Evolutionary conservation across 2,329 filamentous ascomycete species (phyloP).

Genomic region (Sarocladium oryzae): DNA sequence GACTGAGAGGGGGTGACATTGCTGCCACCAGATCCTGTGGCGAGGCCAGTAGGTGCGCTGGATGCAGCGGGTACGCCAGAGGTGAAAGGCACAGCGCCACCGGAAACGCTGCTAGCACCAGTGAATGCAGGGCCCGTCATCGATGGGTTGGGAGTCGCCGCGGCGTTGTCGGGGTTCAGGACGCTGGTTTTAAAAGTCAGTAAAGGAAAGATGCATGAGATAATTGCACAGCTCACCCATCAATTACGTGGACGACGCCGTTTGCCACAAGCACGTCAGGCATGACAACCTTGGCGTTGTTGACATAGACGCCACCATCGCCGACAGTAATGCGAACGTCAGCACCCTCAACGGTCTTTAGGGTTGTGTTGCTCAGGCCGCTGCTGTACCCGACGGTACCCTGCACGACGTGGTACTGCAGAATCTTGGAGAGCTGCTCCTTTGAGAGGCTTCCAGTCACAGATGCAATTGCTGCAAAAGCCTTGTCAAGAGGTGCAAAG

Average conservation of each 20-base stretch:
- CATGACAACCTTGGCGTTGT: constrained; percentile 23
- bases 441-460: constrained; percentile 15
- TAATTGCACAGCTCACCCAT: constrained; percentile 17
- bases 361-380: constrained; percentile 19
- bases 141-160: constrained; percentile 25
- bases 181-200: constrained; percentile 42
- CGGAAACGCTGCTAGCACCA: constrained; percentile 41
- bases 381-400: constrained; percentile 23
- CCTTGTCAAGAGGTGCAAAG: constrained; percentile 21
- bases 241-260: constrained; percentile 26
- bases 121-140: constrained; percentile 40
- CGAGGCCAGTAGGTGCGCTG: constrained; percentile 13
- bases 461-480: constrained; percentile 23
- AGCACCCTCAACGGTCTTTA: constrained; percentile 17
- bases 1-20: constrained; percentile 9
- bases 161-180: constrained; percentile 32
- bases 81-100: constrained; percentile 46
- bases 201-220: constrained; percentile 18
- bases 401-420: constrained; percentile 24
- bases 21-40: not conserved
- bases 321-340: constrained; percentile 23
- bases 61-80: constrained; percentile 32
- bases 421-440: constrained; percentile 20
- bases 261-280: constrained; percentile 25
- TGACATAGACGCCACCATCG: constrained; percentile 23